These are phyloP conservation scores for Aquilaria sinensis DNA, from an alignment of 345 rosid genomes.

Conservation along the genomic window DNA sequence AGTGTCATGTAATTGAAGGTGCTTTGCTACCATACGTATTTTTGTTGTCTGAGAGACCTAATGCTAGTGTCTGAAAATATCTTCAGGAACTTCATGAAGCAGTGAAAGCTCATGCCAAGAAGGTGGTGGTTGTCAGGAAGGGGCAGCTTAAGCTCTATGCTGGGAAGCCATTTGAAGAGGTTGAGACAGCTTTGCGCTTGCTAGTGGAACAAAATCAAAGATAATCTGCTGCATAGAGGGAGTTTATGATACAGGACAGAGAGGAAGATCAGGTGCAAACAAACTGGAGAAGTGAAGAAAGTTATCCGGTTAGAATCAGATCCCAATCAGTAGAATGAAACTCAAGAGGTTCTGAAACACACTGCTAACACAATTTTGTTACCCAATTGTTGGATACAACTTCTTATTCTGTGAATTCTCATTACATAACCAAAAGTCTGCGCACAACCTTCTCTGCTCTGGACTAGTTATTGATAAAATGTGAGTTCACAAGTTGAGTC, in stretches of 20 bases:
- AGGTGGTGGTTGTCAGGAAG: conserved; percentile 60
- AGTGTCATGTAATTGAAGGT: neutral
- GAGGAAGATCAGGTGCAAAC: no score
- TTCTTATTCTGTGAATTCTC: no score
- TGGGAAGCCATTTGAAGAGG: conserved; percentile 69
- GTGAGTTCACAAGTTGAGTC: no score
- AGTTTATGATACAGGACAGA: neutral
- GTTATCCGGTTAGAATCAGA: no score
- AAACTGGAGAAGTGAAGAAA: no score
- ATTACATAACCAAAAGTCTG: no score
- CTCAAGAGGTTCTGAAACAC: no score
- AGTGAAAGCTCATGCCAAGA: conserved; percentile 37
- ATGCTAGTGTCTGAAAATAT: neutral
- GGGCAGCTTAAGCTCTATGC: conserved; percentile 69
- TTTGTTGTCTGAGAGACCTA: neutral
- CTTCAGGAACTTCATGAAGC: conserved; percentile 55
- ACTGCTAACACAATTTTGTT: no score
- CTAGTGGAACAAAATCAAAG: conserved; percentile 33
- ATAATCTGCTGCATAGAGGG: conserved; percentile 5
- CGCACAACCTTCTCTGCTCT: no score
- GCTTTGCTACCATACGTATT: neutral
- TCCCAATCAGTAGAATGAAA: no score
- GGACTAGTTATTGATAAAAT: no score
- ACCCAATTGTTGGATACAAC: no score
- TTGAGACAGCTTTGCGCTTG: conserved; percentile 53